phyloP scores from a whole-genome alignment of 202 grass and related monocot genomes.

The Setaria viridis region DNA sequence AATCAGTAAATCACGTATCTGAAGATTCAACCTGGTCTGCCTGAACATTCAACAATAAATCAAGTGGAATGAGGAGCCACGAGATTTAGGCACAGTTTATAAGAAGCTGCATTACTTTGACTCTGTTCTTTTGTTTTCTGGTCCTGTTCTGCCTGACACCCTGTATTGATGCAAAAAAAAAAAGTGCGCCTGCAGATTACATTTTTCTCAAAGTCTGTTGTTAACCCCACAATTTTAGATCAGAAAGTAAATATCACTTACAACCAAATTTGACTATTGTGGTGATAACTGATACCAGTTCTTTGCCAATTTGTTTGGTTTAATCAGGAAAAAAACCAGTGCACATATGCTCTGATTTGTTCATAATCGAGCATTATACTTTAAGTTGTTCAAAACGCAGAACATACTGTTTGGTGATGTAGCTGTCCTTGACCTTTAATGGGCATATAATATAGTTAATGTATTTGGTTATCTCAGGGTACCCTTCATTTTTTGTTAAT shows the following conservation, averaged over 20 bases:
- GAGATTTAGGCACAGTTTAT: not conserved
- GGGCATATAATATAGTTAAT: not conserved
- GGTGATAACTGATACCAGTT: not conserved
- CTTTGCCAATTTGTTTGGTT: not conserved
- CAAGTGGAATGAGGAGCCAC: not conserved
- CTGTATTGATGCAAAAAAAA: not conserved
- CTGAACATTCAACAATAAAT: not conserved
- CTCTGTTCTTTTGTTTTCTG: not conserved
- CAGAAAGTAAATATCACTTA: not conserved
- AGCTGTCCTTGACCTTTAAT: not conserved
- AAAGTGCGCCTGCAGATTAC: not conserved
- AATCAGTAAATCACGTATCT: not conserved
- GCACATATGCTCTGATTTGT: not conserved
- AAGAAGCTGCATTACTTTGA: not conserved
- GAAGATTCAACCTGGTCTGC: not conserved
- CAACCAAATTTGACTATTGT: not conserved
- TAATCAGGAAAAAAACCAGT: not conserved
- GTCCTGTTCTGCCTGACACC: not conserved
- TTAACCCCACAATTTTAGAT: not conserved
- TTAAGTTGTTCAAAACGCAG: not conserved
- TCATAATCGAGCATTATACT: not conserved
- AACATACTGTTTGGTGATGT: not conserved
- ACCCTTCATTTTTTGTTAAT: not conserved
- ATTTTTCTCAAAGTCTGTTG: conserved; percentile 5
- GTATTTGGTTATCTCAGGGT: too few species aligned